These are phyloP conservation scores for Paramecium octaurelia DNA, from an alignment of 73 alveolate species.

Conservation along the genomic window DNA sequence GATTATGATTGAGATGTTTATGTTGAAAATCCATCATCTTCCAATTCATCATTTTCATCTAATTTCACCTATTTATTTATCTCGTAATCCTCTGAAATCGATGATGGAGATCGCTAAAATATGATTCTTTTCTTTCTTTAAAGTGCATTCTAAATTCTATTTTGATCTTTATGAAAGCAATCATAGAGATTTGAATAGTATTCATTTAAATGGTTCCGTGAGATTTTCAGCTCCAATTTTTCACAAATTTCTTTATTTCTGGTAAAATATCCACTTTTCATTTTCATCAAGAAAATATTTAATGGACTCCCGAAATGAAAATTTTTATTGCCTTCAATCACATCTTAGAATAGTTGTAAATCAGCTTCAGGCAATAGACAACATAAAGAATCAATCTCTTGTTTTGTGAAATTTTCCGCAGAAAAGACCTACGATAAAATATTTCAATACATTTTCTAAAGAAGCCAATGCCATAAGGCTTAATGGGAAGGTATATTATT, in stretches of 20 bases:
- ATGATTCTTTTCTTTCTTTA: background rate
- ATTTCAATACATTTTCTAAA: background rate
- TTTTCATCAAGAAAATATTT: background rate
- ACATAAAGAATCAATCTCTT: background rate
- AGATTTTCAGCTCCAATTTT: background rate
- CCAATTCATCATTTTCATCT: background rate
- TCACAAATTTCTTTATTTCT: slow-evolving; percentile 33
- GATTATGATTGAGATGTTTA: slow-evolving; percentile 15
- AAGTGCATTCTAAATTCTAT: background rate
- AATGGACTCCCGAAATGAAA: slow-evolving; percentile 41
- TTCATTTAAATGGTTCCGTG: background rate
- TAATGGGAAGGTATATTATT: background rate
- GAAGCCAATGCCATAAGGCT: background rate
- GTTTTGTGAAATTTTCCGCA: background rate
- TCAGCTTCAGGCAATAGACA: background rate
- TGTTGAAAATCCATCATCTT: slow-evolving; percentile 10
- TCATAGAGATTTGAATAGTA: background rate
- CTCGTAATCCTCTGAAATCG: background rate
- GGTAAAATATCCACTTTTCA: slow-evolving; percentile 38
- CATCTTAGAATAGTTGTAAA: background rate
- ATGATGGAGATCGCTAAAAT: background rate
- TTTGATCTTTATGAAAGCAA: background rate
- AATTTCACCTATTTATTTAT: background rate
- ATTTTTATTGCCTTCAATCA: background rate
- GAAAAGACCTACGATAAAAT: background rate